Conservation (phyloP, 768 basidiomycete species). For the Nidularia sp. region DNA sequence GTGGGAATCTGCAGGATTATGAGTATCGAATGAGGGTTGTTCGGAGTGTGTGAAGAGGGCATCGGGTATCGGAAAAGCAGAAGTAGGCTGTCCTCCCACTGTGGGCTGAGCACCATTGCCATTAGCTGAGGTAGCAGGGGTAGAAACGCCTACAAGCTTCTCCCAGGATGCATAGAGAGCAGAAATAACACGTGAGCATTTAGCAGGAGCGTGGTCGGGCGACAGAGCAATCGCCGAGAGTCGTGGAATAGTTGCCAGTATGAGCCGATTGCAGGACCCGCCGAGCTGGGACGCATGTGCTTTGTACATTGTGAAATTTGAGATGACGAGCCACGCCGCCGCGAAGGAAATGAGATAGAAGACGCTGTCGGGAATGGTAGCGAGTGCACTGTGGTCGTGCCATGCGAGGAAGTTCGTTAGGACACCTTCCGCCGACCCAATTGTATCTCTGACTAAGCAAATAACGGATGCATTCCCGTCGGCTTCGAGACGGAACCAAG, state of each 20-base stretch:
- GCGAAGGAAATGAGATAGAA: conserved; percentile 39
- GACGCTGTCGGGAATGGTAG: conserved; percentile 35
- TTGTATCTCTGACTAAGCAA: conserved; percentile 31
- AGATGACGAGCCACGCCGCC: conserved; percentile 35
- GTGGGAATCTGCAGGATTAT: too few species aligned
- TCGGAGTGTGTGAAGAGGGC: too few species aligned
- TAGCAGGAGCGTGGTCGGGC: conserved; percentile 34
- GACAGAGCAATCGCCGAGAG: conserved; percentile 27
- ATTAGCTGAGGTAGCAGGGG: too few species aligned
- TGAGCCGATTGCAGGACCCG: conserved; percentile 31
- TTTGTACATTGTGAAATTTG: conserved; percentile 36
- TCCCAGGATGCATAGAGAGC: conserved; percentile 22
- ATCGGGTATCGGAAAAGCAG: too few species aligned
- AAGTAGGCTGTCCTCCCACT: too few species aligned
- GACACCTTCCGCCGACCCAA: conserved; percentile 30
- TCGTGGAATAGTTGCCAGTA: conserved; percentile 28
- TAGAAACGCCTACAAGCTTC: neutral
- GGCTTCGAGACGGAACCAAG: conserved; percentile 27
- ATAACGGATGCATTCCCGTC: conserved; percentile 24
- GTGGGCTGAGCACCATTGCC: too few species aligned
- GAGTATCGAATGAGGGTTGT: too few species aligned
- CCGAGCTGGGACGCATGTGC: conserved; percentile 24
- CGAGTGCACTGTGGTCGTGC: conserved; percentile 26
- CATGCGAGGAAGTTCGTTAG: conserved; percentile 26
- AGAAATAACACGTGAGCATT: conserved; percentile 36